These are phyloP conservation scores for Vicia sativa DNA, from an alignment of 306 rosid species.

Conservation along the genomic window DNA sequence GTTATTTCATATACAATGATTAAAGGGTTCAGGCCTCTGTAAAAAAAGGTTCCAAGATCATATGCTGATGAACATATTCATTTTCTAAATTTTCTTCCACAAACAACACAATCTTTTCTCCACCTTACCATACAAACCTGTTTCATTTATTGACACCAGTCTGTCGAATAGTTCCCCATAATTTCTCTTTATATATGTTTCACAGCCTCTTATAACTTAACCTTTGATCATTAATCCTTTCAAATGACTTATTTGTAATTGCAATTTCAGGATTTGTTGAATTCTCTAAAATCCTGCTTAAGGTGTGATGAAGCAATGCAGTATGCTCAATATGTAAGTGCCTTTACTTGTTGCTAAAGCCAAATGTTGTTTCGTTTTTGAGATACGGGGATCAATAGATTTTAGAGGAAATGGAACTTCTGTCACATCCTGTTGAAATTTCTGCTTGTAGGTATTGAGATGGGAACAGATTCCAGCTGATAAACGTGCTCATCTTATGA, in stretches of 20 bases:
- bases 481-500: slow-evolving; percentile 79
- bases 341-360: slow-evolving; percentile 27
- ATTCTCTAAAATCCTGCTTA: slow-evolving; percentile 61
- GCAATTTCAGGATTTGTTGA: slow-evolving; percentile 69
- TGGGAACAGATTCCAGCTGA: slow-evolving; percentile 98
- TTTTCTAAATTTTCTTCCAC: slow-evolving; percentile 1
- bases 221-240: slow-evolving; percentile 7
- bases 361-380: slow-evolving; percentile 24
- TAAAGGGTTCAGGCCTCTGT: slow-evolving; percentile 2
- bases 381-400: slow-evolving; percentile 15
- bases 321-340: slow-evolving; percentile 78
- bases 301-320: slow-evolving; percentile 70
- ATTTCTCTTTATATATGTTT: slow-evolving; percentile 10
- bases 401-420: slow-evolving; percentile 27
- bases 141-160: background rate
- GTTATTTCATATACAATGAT: background rate
- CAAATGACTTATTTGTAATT: slow-evolving; percentile 29
- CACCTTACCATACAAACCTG: slow-evolving; percentile 13
- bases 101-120: slow-evolving; percentile 13
- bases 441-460: slow-evolving; percentile 63
- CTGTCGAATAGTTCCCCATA: slow-evolving; percentile 18
- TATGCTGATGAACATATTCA: slow-evolving; percentile 18
- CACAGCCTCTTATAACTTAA: slow-evolving; percentile 11
- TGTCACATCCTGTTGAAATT: slow-evolving; percentile 22
- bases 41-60: slow-evolving; percentile 1